A percentile compares a stretch with the other conserved stretches of the same genome.
Evolutionary conservation across 257 asterid genomes (phyloP).

Genomic region (Jacaranda mimosifolia): DNA sequence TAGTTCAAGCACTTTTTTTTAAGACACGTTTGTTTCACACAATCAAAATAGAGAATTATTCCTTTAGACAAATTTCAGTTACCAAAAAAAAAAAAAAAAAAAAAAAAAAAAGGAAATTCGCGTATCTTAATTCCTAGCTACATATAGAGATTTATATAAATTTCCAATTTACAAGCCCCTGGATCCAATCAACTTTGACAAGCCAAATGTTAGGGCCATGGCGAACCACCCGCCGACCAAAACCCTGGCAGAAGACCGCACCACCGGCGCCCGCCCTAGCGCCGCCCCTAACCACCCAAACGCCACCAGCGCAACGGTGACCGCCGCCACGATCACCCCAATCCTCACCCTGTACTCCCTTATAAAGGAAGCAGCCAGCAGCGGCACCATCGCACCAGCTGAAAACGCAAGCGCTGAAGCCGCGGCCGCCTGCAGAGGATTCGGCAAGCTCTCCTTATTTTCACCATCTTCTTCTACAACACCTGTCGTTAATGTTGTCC

Average conservation of each 20-base stretch:
- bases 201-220: conserved; percentile 66
- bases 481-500: not conserved
- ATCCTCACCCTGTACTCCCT: conserved; percentile 50
- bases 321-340: conserved; percentile 51
- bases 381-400: conserved; percentile 58
- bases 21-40: too few species aligned
- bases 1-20: too few species aligned
- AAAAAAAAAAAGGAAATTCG: too few species aligned
- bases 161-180: conserved; percentile 35
- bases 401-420: conserved; percentile 61
- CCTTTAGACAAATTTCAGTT: too few species aligned
- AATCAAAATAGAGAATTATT: too few species aligned
- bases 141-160: too few species aligned
- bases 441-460: conserved; percentile 44
- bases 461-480: not conserved
- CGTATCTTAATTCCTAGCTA: too few species aligned
- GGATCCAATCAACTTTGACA: conserved; percentile 54
- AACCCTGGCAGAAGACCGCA: conserved; percentile 55
- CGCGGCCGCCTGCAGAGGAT: conserved; percentile 53
- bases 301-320: conserved; percentile 47
- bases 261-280: conserved; percentile 56
- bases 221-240: conserved; percentile 80
- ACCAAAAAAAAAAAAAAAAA: too few species aligned
- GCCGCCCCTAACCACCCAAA: conserved; percentile 69
- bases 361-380: conserved; percentile 60